Percentiles rank a stretch among this genome's conserved stretches.
Evolutionary conservation across 78 protist species (phyloP).

Genomic region (Dictyostelium brefeldianum): DNA sequence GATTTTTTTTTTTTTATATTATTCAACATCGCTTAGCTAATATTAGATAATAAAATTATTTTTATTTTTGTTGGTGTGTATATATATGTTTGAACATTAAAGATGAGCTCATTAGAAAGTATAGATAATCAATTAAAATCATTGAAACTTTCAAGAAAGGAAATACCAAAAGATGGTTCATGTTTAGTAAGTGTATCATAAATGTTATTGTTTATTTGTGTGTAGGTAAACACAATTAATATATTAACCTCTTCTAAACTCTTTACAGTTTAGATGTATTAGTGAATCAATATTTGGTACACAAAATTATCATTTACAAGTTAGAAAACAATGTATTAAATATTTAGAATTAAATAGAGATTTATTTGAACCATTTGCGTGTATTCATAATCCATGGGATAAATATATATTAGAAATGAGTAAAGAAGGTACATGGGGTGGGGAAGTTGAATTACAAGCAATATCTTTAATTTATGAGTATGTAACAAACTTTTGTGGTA

Average conservation of each 20-base stretch:
- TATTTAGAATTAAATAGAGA: slow-evolving; percentile 38
- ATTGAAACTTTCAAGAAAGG: slow-evolving; percentile 28
- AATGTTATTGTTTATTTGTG: background rate
- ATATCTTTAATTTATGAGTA: slow-evolving; percentile 45
- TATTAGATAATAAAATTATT: no score
- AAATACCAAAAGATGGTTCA: slow-evolving; percentile 75
- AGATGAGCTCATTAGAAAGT: background rate
- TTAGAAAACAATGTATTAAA: slow-evolving; percentile 39
- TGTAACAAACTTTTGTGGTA: no score
- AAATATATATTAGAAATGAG: slow-evolving; percentile 11
- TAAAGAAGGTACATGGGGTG: slow-evolving; percentile 76
- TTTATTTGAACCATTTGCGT: slow-evolving; percentile 67
- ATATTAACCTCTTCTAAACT: background rate
- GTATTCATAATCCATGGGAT: slow-evolving; percentile 62
- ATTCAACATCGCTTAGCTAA: no score
- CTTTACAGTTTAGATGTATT: slow-evolving; percentile 54
- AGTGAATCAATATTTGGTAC: slow-evolving; percentile 68
- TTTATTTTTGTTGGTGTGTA: no score
- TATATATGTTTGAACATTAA: background rate
- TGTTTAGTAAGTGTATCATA: slow-evolving; percentile 20
- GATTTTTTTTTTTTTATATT: no score
- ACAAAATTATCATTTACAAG: slow-evolving; percentile 20
- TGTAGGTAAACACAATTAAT: background rate
- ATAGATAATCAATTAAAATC: slow-evolving; percentile 21
- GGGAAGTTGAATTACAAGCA: slow-evolving; percentile 69